These are phyloP conservation scores for Buxus sempervirens DNA, from an alignment of 164 flowering plant species.

Conservation along the genomic window DNA sequence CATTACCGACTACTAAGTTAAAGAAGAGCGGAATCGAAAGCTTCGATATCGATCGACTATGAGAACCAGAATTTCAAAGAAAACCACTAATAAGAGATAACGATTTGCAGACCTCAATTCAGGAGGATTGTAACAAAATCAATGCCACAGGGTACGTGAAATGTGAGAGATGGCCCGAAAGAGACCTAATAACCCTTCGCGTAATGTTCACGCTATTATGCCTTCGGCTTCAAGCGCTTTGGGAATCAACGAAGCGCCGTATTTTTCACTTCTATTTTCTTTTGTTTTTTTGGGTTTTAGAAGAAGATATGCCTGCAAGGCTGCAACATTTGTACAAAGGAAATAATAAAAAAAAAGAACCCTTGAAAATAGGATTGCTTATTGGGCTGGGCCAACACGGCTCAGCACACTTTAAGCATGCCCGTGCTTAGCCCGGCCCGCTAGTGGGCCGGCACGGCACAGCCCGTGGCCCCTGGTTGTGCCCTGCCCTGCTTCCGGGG, in stretches of 20 bases:
- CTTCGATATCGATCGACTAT: neutral
- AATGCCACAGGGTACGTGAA: neutral
- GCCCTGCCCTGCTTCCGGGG: no score
- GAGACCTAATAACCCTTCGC: neutral
- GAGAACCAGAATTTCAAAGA: neutral
- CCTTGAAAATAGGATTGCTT: no score
- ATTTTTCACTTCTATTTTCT: no score
- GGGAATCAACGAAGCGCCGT: neutral
- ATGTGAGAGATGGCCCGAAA: neutral
- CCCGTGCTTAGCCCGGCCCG: no score
- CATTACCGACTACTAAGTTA: neutral
- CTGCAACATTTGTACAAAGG: no score
- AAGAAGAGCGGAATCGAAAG: neutral
- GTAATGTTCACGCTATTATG: conserved; percentile 11
- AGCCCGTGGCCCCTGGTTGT: no score
- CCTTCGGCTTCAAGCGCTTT: conserved; percentile 15
- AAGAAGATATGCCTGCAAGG: no score
- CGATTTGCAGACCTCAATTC: neutral
- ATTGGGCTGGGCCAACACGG: no score
- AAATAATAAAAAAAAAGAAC: no score
- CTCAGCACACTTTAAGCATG: no score
- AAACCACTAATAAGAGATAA: neutral
- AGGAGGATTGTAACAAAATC: neutral
- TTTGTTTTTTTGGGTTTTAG: no score
- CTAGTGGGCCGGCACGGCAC: no score